phyloP scores from a whole-genome alignment of 495 filamentous ascomycete genomes.

The Pyrenula aspistea region DNA sequence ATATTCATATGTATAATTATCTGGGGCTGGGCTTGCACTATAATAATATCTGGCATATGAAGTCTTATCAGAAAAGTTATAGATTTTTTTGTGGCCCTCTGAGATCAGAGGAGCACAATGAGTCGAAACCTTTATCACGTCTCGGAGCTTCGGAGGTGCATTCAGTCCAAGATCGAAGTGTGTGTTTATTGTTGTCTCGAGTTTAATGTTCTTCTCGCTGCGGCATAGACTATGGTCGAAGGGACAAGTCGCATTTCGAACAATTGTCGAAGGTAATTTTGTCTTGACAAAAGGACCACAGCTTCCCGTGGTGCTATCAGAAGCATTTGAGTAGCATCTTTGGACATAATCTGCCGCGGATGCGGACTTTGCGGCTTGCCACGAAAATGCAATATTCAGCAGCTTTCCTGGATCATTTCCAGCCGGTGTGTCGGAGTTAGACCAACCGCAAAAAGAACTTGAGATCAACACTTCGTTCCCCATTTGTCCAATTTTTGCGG shows the following conservation, averaged over 20 bases:
- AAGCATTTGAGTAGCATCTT: not conserved
- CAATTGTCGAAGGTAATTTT: not conserved
- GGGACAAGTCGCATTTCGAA: not conserved
- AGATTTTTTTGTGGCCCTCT: not conserved
- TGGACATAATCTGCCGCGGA: not conserved
- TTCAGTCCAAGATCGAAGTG: conserved; percentile 8
- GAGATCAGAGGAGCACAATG: not conserved
- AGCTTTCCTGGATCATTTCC: not conserved
- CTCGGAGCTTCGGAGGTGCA: conserved; percentile 1
- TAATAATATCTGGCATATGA: not conserved
- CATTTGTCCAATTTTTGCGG: conserved; percentile 2
- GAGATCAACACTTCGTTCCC: not conserved
- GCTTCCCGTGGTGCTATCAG: not conserved
- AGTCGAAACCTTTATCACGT: conserved; percentile 1
- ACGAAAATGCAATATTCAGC: not conserved
- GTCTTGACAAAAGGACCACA: not conserved
- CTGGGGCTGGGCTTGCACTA: not conserved
- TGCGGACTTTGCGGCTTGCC: not conserved
- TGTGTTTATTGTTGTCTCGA: conserved; percentile 8
- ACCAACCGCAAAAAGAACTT: not conserved
- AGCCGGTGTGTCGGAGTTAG: not conserved
- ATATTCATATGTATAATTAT: not conserved
- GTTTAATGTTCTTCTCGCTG: conserved; percentile 1
- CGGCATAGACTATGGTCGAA: conserved; percentile 6
- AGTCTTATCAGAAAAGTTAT: not conserved